Evolutionary conservation across 2,329 filamentous ascomycete species (phyloP).

Genomic region (Grosmannia penicillata): DNA sequence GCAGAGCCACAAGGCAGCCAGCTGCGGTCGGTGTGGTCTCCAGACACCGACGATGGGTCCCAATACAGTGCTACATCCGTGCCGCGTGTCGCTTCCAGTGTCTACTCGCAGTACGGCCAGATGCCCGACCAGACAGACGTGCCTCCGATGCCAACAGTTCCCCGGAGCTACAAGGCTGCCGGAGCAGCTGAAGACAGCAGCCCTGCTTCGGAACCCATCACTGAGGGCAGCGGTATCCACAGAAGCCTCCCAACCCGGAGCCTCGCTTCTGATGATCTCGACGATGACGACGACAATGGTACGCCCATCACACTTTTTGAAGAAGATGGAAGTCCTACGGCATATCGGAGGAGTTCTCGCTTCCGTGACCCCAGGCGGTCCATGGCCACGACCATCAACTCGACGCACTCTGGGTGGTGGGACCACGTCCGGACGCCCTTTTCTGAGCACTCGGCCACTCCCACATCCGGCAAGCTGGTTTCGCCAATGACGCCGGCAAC

Average conservation of each 20-base stretch:
- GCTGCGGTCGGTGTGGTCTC: constrained; percentile 43
- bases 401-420: constrained; percentile 57
- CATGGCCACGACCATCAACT: constrained; percentile 31
- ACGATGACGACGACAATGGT: constrained; percentile 31
- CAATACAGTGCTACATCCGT: constrained; percentile 19
- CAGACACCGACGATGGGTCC: constrained; percentile 40
- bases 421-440: constrained; percentile 63
- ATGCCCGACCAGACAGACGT: constrained; percentile 19
- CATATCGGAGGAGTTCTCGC: constrained; percentile 21
- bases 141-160: constrained; percentile 47
- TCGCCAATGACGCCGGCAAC: constrained; percentile 7
- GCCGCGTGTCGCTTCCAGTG: constrained; percentile 36
- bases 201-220: neutral
- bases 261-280: constrained; percentile 10
- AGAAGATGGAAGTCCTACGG: constrained; percentile 41
- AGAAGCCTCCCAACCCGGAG: neutral
- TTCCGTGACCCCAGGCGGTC: constrained; percentile 20
- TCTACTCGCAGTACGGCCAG: constrained; percentile 43
- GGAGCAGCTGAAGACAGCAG: constrained; percentile 15
- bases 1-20: too few relatives aligned
- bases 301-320: constrained; percentile 56
- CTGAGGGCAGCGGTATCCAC: neutral
- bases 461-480: constrained; percentile 23
- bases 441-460: constrained; percentile 26
- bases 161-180: constrained; percentile 23